A percentile compares a stretch with the other conserved stretches of the same genome.
Evolutionary conservation across 2,329 filamentous ascomycete species (phyloP).

Genomic region (Phialophora chinensis): DNA sequence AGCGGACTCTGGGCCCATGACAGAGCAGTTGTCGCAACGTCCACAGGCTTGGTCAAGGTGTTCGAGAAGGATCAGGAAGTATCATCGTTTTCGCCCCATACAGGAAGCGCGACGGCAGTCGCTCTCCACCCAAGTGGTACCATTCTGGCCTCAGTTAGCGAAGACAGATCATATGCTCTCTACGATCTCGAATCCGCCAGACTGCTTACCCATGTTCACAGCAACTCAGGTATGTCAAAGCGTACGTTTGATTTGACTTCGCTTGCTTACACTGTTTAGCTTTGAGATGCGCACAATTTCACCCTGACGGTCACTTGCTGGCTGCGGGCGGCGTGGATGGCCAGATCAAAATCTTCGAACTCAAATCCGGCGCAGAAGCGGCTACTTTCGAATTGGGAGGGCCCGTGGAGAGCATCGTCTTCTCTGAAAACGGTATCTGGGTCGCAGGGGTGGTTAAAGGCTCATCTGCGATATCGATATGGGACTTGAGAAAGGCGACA

Average conservation of each 20-base stretch:
- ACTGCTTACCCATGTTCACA: conserved; percentile 78
- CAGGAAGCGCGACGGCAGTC: conserved; percentile 77
- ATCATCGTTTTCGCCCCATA: conserved; percentile 77
- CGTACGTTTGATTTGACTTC: not conserved
- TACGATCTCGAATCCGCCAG: conserved; percentile 76
- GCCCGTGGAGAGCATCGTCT: conserved; percentile 76
- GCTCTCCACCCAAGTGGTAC: conserved; percentile 82
- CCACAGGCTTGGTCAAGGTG: conserved; percentile 78
- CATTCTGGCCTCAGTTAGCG: conserved; percentile 83
- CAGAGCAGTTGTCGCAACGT: conserved; percentile 74
- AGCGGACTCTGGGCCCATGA: conserved; percentile 64
- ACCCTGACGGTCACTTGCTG: conserved; percentile 94
- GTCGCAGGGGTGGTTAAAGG: conserved; percentile 81
- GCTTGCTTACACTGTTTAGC: conserved; percentile 54
- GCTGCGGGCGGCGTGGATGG: conserved; percentile 81
- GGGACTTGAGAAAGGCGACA: conserved; percentile 86
- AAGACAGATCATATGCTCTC: conserved; percentile 89
- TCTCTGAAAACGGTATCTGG: conserved; percentile 98
- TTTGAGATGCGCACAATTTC: conserved; percentile 80
- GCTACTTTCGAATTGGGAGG: conserved; percentile 71
- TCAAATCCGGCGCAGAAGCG: conserved; percentile 76
- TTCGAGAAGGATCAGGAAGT: conserved; percentile 72
- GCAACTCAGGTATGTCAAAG: conserved; percentile 71
- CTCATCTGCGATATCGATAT: conserved; percentile 80
- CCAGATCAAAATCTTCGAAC: conserved; percentile 86